These are phyloP conservation scores for Botrytis paeoniae DNA, from an alignment of 2,329 filamentous ascomycete genomes.

Conservation along the genomic window DNA sequence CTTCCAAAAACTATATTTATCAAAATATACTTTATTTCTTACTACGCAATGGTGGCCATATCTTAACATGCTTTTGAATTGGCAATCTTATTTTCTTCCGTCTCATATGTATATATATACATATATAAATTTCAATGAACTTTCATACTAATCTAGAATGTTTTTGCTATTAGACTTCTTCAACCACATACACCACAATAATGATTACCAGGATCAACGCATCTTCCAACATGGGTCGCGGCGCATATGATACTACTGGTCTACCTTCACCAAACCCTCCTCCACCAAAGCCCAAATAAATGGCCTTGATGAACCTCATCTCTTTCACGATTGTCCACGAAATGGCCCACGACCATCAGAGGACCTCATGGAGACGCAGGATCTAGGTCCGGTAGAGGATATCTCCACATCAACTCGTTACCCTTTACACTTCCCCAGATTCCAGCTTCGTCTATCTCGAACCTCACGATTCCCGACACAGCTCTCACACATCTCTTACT, in stretches of 20 bases:
- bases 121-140: background rate
- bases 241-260: constrained; percentile 52
- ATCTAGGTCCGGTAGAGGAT: background rate
- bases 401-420: background rate
- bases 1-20: constrained; percentile 2
- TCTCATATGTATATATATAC: background rate
- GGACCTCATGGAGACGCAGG: constrained; percentile 13
- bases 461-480: constrained; percentile 17
- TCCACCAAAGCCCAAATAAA: constrained; percentile 37
- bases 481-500: background rate
- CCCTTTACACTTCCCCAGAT: constrained; percentile 9
- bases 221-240: constrained; percentile 48
- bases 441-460: constrained; percentile 14
- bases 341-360: constrained; percentile 16
- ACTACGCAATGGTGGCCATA: background rate
- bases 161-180: constrained; percentile 5
- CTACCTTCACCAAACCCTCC: constrained; percentile 44
- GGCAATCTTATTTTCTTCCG: constrained; percentile 5
- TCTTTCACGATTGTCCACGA: constrained; percentile 19
- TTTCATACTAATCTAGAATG: constrained; percentile 11
- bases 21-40: constrained; percentile 16
- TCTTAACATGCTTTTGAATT: constrained; percentile 4
- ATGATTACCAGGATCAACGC: constrained; percentile 35
- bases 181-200: constrained; percentile 15
- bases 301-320: constrained; percentile 11